Percentiles rank a stretch among this genome's conserved stretches.
Evolutionary conservation across 129 eudicot species (phyloP).

Genomic region (Centella asiatica): DNA sequence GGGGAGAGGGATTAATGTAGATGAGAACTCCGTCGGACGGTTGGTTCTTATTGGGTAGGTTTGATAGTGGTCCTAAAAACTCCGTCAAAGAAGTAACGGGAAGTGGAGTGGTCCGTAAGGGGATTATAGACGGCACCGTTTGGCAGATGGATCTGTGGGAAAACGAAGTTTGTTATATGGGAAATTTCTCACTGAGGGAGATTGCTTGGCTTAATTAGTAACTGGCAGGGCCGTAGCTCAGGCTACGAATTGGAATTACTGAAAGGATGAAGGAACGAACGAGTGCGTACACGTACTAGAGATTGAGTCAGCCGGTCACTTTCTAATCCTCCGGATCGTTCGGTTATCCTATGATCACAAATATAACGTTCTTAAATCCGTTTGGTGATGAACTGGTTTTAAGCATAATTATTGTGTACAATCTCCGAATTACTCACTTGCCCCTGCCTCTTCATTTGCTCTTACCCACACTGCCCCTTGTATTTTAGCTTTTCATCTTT

Average conservation of each 20-base stretch:
- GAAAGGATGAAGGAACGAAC: too few relatives aligned
- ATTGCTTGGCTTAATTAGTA: too few relatives aligned
- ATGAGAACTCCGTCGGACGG: conserved; percentile 1
- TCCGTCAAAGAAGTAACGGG: not conserved
- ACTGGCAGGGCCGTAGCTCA: too few relatives aligned
- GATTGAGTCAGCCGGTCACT: not conserved
- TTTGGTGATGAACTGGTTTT: conserved; percentile 13
- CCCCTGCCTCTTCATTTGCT: not conserved
- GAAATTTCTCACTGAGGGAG: too few relatives aligned
- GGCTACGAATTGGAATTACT: too few relatives aligned
- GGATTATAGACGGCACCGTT: conserved; percentile 14
- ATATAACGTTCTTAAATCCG: conserved; percentile 8
- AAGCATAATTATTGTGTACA: conserved; percentile 7
- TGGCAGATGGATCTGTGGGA: too few relatives aligned
- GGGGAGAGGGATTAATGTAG: not conserved
- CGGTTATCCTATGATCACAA: not conserved
- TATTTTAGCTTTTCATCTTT: not conserved
- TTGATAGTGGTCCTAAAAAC: conserved; percentile 5
- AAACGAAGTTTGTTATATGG: too few relatives aligned
- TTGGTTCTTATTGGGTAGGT: conserved; percentile 2
- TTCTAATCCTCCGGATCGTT: too few relatives aligned
- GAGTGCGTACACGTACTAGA: too few relatives aligned
- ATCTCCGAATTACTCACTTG: not conserved
- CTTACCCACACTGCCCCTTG: too few relatives aligned
- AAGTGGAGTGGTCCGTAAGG: not conserved